Percentiles rank a stretch among this genome's conserved stretches.
These are phyloP conservation scores for Dinochytrium kinnereticum DNA, from an alignment of 371 early-diverging fungal genomes.

Conservation along the genomic window DNA sequence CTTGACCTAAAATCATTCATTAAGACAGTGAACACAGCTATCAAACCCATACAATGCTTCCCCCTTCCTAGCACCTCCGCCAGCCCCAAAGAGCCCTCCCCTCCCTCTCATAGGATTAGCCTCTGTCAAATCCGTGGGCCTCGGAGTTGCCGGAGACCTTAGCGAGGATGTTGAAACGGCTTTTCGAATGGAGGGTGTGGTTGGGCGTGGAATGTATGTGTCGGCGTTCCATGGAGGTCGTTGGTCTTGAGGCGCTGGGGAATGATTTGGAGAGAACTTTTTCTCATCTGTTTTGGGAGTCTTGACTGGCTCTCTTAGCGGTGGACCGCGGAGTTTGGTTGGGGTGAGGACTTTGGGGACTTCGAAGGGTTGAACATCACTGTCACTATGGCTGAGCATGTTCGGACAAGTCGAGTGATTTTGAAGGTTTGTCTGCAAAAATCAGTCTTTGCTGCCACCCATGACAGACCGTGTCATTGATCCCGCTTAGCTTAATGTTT, in stretches of 20 bases:
- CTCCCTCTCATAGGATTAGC: background rate
- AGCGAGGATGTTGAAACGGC: background rate
- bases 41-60: background rate
- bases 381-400: background rate
- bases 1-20: background rate
- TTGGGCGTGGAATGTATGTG: too few relatives aligned
- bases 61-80: background rate
- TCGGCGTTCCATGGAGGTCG: background rate
- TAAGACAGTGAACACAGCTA: background rate
- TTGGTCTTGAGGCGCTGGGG: background rate
- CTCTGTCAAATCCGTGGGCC: background rate
- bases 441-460: too few relatives aligned
- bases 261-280: background rate
- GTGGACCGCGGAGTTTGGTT: background rate
- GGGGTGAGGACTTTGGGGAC: background rate
- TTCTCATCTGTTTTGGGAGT: too few relatives aligned
- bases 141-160: background rate
- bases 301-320: background rate
- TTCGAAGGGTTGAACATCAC: background rate
- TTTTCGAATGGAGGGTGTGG: background rate
- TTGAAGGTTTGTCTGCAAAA: background rate
- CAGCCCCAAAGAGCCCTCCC: background rate
- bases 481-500: too few relatives aligned
- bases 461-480: too few relatives aligned
- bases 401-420: background rate